phyloP scores from a whole-genome alignment of 441 rosid species.

The Jatropha podagrica region DNA sequence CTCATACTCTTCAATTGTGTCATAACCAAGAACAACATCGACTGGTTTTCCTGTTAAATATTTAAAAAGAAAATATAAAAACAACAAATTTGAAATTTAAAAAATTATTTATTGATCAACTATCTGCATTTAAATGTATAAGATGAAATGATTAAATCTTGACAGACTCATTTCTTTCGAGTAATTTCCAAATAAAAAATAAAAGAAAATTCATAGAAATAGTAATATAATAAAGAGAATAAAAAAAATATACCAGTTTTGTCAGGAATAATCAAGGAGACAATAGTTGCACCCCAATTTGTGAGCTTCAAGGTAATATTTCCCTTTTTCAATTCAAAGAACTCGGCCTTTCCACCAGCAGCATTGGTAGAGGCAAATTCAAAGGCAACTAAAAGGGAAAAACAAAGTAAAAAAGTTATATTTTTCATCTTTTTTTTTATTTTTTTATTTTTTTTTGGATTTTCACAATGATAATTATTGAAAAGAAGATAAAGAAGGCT shows the following conservation, averaged over 20 bases:
- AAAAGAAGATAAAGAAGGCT: neutral
- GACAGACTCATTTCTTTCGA: too few species aligned
- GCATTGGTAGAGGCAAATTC: constrained; percentile 12
- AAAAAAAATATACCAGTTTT: constrained; percentile 14
- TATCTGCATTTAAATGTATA: too few species aligned
- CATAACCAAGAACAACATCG: constrained; percentile 33
- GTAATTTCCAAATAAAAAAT: too few species aligned
- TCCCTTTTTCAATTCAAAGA: constrained; percentile 27
- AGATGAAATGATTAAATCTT: too few species aligned
- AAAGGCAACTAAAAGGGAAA: constrained; percentile 9
- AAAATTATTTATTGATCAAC: too few species aligned
- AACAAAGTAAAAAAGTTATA: neutral
- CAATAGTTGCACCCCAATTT: constrained; percentile 27
- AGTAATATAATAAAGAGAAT: neutral
- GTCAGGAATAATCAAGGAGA: constrained; percentile 27
- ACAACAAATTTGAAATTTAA: too few species aligned
- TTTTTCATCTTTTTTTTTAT: neutral
- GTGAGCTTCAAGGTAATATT: constrained; percentile 25
- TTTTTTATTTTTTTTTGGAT: neutral
- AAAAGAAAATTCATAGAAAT: neutral
- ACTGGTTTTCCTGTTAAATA: constrained; percentile 23
- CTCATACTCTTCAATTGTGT: constrained; percentile 21
- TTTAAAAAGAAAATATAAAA: neutral
- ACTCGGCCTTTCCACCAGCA: constrained; percentile 1
- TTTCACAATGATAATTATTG: too few species aligned